Conservation (phyloP, 306 rosid species). For the Canavalia ensiformis region DNA sequence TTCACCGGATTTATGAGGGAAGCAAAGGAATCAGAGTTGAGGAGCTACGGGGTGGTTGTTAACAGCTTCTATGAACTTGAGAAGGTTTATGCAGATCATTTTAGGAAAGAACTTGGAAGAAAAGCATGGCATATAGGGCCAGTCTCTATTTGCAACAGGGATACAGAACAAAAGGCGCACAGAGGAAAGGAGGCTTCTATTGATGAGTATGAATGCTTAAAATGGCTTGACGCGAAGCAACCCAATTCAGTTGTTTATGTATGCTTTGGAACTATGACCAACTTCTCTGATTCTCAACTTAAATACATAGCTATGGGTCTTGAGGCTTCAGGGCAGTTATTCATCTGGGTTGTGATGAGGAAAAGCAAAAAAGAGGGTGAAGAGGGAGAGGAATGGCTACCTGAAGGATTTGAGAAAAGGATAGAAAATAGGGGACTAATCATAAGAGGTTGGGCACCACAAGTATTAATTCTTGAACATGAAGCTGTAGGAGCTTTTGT, state of each 20-base stretch:
- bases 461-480: slow-evolving; percentile 53
- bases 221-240: slow-evolving; percentile 53
- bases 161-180: background rate
- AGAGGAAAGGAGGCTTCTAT: slow-evolving; percentile 35
- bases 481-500: slow-evolving; percentile 54
- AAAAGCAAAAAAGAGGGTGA: slow-evolving; percentile 1
- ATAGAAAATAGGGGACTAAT: slow-evolving; percentile 55
- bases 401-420: slow-evolving; percentile 57
- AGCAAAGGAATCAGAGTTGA: slow-evolving; percentile 36
- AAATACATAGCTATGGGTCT: slow-evolving; percentile 65
- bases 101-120: slow-evolving; percentile 47
- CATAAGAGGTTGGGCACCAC: slow-evolving; percentile 65
- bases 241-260: slow-evolving; percentile 61
- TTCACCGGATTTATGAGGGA: background rate
- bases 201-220: slow-evolving; percentile 41
- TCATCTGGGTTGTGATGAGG: slow-evolving; percentile 60
- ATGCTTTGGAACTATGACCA: slow-evolving; percentile 57
- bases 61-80: slow-evolving; percentile 75
- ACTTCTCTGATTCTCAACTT: slow-evolving; percentile 56
- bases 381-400: slow-evolving; percentile 42
- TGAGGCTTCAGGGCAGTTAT: slow-evolving; percentile 57
- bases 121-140: slow-evolving; percentile 78
- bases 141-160: slow-evolving; percentile 44
- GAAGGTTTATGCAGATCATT: slow-evolving; percentile 55
- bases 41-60: slow-evolving; percentile 61